phyloP scores from a whole-genome alignment of 2,329 filamentous ascomycete genomes.

The Epichloe coenophiala region DNA sequence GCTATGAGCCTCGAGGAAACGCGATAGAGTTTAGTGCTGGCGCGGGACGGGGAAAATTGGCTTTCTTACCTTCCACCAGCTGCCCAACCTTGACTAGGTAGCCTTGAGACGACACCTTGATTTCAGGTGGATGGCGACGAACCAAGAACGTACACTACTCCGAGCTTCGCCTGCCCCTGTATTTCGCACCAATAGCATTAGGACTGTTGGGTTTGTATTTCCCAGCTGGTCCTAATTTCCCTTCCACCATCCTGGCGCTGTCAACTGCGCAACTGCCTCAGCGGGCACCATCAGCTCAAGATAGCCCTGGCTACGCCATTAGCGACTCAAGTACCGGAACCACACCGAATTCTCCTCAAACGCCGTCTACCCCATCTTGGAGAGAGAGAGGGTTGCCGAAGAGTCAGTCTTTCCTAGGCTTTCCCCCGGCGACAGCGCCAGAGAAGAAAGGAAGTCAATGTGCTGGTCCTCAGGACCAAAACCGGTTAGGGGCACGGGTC shows the following conservation, averaged over 20 bases:
- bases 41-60: not conserved
- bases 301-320: conserved; percentile 18
- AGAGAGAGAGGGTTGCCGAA: conserved; percentile 11
- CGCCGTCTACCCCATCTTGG: conserved; percentile 22
- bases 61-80: not conserved
- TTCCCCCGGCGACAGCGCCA: conserved; percentile 10
- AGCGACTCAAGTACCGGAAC: conserved; percentile 20
- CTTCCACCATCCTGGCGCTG: conserved; percentile 20
- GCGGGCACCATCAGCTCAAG: conserved; percentile 18
- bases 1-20: not conserved
- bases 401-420: conserved; percentile 12
- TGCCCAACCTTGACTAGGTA: not conserved
- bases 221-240: conserved; percentile 18
- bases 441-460: conserved; percentile 35
- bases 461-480: conserved; percentile 36
- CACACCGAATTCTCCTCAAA: conserved; percentile 21
- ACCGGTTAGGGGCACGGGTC: conserved; percentile 42
- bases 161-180: conserved; percentile 1
- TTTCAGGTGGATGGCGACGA: not conserved
- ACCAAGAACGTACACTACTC: not conserved
- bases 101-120: not conserved
- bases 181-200: conserved; percentile 4
- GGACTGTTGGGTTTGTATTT: conserved; percentile 22
- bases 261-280: conserved; percentile 20
- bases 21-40: not conserved